Conservation (phyloP, 768 basidiomycete species). For the Calvatia gigantea region DNA sequence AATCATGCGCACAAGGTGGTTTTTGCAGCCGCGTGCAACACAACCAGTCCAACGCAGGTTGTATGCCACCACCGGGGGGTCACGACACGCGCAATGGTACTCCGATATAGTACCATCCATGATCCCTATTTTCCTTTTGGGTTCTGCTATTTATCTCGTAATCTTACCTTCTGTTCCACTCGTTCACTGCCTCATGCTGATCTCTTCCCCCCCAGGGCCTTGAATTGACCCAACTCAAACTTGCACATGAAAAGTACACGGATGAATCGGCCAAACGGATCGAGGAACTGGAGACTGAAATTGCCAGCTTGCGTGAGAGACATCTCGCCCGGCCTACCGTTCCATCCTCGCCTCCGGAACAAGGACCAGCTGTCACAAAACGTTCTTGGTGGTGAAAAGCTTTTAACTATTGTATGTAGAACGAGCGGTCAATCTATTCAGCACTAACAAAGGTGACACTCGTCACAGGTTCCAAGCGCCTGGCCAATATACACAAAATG, state of each 20-base stretch:
- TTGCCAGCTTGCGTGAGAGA: constrained; percentile 38
- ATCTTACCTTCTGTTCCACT: constrained; percentile 15
- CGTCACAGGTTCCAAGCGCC: background rate
- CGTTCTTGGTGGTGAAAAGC: constrained; percentile 16
- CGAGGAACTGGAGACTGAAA: constrained; percentile 54
- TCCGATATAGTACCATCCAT: constrained; percentile 67
- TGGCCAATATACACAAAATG: background rate
- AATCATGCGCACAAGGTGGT: background rate
- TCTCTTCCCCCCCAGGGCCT: constrained; percentile 44
- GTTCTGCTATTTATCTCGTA: constrained; percentile 78
- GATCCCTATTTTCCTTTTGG: constrained; percentile 74
- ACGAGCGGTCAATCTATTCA: background rate
- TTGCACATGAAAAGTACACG: constrained; percentile 72
- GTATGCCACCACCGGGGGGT: constrained; percentile 24
- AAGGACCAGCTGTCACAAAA: constrained; percentile 13
- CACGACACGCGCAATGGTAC: constrained; percentile 66
- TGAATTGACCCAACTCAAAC: constrained; percentile 55
- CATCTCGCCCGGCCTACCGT: background rate
- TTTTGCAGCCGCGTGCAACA: background rate
- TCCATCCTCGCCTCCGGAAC: background rate
- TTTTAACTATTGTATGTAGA: background rate
- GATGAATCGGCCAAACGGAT: constrained; percentile 56
- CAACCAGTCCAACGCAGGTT: constrained; percentile 14
- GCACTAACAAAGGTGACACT: no score
- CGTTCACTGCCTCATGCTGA: background rate